Percentiles rank a stretch among this genome's conserved stretches.
These are phyloP conservation scores for Hymenoscyphus scutula DNA, from an alignment of 2,329 filamentous ascomycete genomes.

Conservation along the genomic window DNA sequence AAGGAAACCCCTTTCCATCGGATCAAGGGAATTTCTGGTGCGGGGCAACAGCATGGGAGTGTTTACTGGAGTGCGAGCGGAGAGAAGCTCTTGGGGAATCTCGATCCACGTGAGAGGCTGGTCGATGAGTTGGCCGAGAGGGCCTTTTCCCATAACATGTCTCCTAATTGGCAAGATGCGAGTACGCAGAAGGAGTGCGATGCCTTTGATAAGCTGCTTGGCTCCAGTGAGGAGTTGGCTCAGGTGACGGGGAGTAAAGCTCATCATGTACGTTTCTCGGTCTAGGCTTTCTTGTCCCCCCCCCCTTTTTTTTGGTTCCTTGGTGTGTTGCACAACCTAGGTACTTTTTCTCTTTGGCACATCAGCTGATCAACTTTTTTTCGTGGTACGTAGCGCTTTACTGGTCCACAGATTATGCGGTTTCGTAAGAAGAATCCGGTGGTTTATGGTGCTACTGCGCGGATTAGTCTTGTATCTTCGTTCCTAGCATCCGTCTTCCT, in stretches of 20 bases:
- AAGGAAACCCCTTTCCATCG: constrained; percentile 69
- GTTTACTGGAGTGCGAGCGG: constrained; percentile 84
- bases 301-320: too few species aligned
- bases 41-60: constrained; percentile 96
- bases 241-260: constrained; percentile 84
- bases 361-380: constrained; percentile 20
- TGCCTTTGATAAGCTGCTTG: constrained; percentile 73
- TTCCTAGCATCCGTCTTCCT: constrained; percentile 91
- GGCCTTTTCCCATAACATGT: constrained; percentile 80
- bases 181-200: constrained; percentile 93
- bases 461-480: constrained; percentile 92
- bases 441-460: constrained; percentile 74
- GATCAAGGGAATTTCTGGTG: constrained; percentile 81
- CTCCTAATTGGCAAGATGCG: constrained; percentile 97
- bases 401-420: constrained; percentile 91
- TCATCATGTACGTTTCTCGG: constrained; percentile 73
- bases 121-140: constrained; percentile 65
- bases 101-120: constrained; percentile 62
- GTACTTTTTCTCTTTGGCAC: background rate
- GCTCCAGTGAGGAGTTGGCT: constrained; percentile 66
- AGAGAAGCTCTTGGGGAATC: constrained; percentile 56
- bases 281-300: background rate
- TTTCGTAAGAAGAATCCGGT: constrained; percentile 78
- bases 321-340: background rate
- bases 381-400: constrained; percentile 68